A percentile compares a stretch with the other conserved stretches of the same genome.
phyloP scores from a whole-genome alignment of 2,329 filamentous ascomycete genomes.

The Pyrenochaeta sp. region DNA sequence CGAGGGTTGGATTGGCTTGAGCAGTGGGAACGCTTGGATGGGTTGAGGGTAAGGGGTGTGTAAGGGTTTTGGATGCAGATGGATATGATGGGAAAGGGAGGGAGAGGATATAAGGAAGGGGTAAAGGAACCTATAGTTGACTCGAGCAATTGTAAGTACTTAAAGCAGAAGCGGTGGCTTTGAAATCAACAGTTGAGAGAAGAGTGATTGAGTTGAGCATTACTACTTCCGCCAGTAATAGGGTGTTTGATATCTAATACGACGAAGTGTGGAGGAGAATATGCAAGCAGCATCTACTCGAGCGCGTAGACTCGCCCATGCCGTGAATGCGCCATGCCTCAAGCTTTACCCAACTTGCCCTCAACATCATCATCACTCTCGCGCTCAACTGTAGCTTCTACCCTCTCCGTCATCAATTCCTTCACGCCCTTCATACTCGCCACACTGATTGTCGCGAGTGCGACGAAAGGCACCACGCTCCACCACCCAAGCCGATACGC shows the following conservation, averaged over 20 bases:
- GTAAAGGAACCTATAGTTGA: constrained; percentile 1
- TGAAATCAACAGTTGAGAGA: background rate
- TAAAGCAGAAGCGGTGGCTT: too few relatives aligned
- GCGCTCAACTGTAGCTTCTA: constrained; percentile 43
- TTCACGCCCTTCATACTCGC: constrained; percentile 39
- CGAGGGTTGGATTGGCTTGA: constrained; percentile 17
- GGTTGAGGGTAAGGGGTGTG: background rate
- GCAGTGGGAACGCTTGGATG: constrained; percentile 13
- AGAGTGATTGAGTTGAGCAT: constrained; percentile 1
- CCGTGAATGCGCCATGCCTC: background rate
- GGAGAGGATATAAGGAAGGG: background rate
- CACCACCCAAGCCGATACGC: constrained; percentile 42
- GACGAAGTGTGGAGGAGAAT: too few relatives aligned
- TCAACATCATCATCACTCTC: constrained; percentile 22
- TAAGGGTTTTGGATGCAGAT: background rate
- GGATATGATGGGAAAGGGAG: background rate
- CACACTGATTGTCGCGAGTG: constrained; percentile 34
- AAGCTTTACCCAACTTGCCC: constrained; percentile 8
- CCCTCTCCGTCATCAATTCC: constrained; percentile 41
- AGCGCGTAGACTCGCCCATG: background rate
- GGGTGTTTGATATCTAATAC: too few relatives aligned
- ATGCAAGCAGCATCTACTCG: too few relatives aligned
- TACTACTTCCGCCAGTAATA: too few relatives aligned
- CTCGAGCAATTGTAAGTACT: background rate
- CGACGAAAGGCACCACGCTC: constrained; percentile 44